These are phyloP conservation scores for Ophiostoma piceae DNA, from an alignment of 2,329 filamentous ascomycete genomes.

Conservation along the genomic window DNA sequence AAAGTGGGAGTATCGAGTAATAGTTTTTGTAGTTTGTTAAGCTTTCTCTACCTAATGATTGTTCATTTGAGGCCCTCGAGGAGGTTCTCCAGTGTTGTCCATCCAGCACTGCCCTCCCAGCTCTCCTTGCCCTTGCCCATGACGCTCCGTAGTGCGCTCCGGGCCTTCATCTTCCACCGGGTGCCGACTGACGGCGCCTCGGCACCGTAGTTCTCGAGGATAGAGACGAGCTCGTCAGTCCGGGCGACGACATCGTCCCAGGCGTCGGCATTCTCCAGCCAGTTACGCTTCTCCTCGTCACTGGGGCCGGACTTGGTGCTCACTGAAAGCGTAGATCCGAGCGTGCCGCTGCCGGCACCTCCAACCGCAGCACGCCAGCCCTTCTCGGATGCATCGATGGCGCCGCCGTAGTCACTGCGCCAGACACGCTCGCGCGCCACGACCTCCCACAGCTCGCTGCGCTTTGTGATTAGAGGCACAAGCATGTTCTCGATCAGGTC, in stretches of 20 bases:
- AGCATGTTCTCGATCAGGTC: slow-evolving; percentile 69
- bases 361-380: slow-evolving; percentile 70
- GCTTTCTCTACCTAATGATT: neutral
- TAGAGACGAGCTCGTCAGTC: slow-evolving; percentile 74
- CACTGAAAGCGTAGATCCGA: slow-evolving; percentile 42
- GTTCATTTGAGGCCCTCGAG: slow-evolving; percentile 46
- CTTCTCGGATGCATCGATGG: slow-evolving; percentile 80
- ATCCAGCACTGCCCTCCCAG: slow-evolving; percentile 74
- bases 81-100: slow-evolving; percentile 54
- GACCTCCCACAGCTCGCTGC: slow-evolving; percentile 70
- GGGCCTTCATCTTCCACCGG: slow-evolving; percentile 83
- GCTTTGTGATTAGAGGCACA: slow-evolving; percentile 76
- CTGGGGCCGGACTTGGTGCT: slow-evolving; percentile 24
- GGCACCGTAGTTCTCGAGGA: slow-evolving; percentile 73
- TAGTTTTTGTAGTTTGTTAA: neutral
- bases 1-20: too few relatives aligned
- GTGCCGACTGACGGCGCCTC: slow-evolving; percentile 63
- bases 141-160: slow-evolving; percentile 76
- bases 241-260: slow-evolving; percentile 71
- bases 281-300: slow-evolving; percentile 41
- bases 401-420: slow-evolving; percentile 62
- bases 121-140: slow-evolving; percentile 73
- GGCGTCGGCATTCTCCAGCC: slow-evolving; percentile 54
- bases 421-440: slow-evolving; percentile 68
- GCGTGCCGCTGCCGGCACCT: slow-evolving; percentile 26